Evolutionary conservation across 192 early-diverging fungal species (phyloP), one percentile per base, ranked within the genome.

Genomic region (Entophlyctis luteolus): DNA sequence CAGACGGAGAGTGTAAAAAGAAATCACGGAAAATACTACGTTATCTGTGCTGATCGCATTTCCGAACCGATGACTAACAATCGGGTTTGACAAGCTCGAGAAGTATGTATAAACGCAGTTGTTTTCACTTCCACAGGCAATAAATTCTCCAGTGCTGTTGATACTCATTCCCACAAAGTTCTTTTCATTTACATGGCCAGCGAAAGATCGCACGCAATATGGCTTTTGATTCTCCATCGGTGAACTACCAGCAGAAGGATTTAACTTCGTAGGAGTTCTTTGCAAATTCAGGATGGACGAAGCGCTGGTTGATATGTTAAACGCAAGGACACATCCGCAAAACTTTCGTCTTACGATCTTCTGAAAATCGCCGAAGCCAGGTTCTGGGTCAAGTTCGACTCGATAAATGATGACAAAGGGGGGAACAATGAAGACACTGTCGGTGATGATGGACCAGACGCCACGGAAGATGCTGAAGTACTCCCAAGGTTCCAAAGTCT

Each of bases 111-210:
- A 94, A 16, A 94, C 84, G 2, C 86, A 85, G 76, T 98, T 95
- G 49, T 88, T 92, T 75, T 98, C 96, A 70, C 91, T 93, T 27
- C 96, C 96, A 69, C 93, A 95, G 0, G 91, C 78, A 65, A 98
- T 91, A 84, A 91, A 93, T 49, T 96, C 91, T 0, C 75, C 71
- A 14, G 79, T 79, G 8, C 59, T 72, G 52, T 87, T 87, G 4
- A 88, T 81, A 27, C 86, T 88, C 59, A 98, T 78, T 1, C 96
- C 96, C 3, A 96, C 96, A 92, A 98, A 98, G 78, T 96, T 96
- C 79, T 92, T 93, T 68, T 95, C 93, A 67, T 98, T 98, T 6
- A 77, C 48, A 70, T 98, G 96, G 4, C 95, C 95, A 4, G 79
- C 74, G 74, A 83, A 98, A 16, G 89, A 89, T 28, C 91, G 77